Conservation (phyloP, 2,329 filamentous ascomycete species). For the Scedosporium dehoogii region DNA sequence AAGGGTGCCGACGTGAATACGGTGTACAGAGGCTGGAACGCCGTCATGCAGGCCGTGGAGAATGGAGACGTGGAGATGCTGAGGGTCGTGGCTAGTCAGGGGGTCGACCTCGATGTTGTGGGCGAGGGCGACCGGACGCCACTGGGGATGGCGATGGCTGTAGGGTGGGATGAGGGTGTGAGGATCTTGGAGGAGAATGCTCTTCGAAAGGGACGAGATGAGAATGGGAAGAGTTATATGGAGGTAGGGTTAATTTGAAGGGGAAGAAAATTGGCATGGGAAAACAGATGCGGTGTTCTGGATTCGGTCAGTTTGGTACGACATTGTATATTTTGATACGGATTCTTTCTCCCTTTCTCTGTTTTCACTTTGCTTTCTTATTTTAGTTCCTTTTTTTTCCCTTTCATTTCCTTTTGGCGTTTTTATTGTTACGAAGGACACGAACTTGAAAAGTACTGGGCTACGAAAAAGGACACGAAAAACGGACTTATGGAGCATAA, state of each 20-base stretch:
- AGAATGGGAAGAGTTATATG: no score
- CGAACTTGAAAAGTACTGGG: background rate
- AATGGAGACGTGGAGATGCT: constrained; percentile 49
- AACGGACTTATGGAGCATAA: background rate
- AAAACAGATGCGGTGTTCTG: no score
- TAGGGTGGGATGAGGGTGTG: constrained; percentile 49
- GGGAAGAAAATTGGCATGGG: no score
- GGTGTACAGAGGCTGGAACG: constrained; percentile 57
- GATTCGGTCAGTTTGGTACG: no score
- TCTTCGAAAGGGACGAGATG: background rate
- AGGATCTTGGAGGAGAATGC: constrained; percentile 25
- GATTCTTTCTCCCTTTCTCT: background rate
- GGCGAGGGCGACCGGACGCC: constrained; percentile 47
- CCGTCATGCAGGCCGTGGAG: constrained; percentile 55
- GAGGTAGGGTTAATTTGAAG: no score
- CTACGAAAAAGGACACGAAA: background rate
- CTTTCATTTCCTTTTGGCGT: background rate
- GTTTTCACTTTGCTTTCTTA: background rate
- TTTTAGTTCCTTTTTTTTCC: background rate
- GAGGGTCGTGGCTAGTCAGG: constrained; percentile 37
- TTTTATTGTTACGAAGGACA: background rate
- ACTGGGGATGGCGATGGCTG: constrained; percentile 45
- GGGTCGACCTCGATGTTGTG: constrained; percentile 38
- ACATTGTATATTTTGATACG: no score
- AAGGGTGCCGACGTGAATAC: constrained; percentile 59